A percentile compares a stretch with the other conserved stretches of the same genome.
These are phyloP conservation scores for Talaromyces rugulosus DNA, from an alignment of 2,329 filamentous ascomycete species.

Conservation along the genomic window DNA sequence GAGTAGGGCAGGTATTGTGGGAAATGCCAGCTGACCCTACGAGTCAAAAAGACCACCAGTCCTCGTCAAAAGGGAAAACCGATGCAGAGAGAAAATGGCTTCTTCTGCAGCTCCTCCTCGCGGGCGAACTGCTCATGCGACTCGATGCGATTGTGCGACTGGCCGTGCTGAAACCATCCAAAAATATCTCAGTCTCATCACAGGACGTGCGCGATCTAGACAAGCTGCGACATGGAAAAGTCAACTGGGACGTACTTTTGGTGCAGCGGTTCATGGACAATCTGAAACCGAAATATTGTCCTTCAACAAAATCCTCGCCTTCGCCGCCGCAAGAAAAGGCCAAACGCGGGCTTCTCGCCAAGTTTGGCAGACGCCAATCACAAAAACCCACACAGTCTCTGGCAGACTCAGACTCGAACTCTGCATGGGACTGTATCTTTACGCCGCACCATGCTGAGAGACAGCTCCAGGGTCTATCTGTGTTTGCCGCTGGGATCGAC, in stretches of 20 bases:
- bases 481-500: slow-evolving; percentile 47
- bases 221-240: slow-evolving; percentile 46
- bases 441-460: slow-evolving; percentile 32
- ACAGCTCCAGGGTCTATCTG: slow-evolving; percentile 48
- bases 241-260: slow-evolving; percentile 54
- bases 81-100: slow-evolving; percentile 42
- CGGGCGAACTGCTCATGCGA: slow-evolving; percentile 52
- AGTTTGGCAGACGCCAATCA: slow-evolving; percentile 18
- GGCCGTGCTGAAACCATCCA: slow-evolving; percentile 35
- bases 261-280: slow-evolving; percentile 51
- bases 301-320: background rate
- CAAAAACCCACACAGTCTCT: background rate
- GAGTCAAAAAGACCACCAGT: slow-evolving; percentile 12
- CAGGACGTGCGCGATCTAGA: slow-evolving; percentile 45
- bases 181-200: slow-evolving; percentile 37
- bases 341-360: slow-evolving; percentile 18
- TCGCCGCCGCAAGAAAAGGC: background rate
- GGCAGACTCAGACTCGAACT: slow-evolving; percentile 15
- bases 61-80: background rate
- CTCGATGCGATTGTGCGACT: slow-evolving; percentile 46
- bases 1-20: slow-evolving; percentile 45
- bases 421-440: slow-evolving; percentile 29
- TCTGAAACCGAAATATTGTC: slow-evolving; percentile 34
- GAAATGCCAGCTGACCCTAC: slow-evolving; percentile 30
- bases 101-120: slow-evolving; percentile 51